These are phyloP conservation scores for Gossypium davidsonii DNA, from an alignment of 441 rosid species.

Conservation along the genomic window DNA sequence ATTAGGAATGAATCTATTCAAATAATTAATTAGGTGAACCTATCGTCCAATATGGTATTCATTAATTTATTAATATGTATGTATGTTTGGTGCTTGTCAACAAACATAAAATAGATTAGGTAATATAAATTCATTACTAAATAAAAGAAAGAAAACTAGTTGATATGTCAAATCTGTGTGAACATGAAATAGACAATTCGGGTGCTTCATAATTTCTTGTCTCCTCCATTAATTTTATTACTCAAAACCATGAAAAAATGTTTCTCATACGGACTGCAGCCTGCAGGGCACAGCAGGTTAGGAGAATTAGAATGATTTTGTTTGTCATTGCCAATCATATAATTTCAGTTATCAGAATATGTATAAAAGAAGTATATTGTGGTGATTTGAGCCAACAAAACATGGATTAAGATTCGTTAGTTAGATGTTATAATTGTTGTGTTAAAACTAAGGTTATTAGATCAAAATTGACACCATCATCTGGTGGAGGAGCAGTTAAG, in stretches of 20 bases:
- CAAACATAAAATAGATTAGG: background rate
- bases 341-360: background rate
- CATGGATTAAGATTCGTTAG: background rate
- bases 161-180: constrained; percentile 1
- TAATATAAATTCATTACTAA: background rate
- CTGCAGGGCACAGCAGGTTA: background rate
- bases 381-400: background rate
- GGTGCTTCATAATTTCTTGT: background rate
- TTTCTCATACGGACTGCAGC: background rate
- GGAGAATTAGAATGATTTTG: background rate
- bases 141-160: background rate
- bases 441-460: background rate
- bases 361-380: background rate
- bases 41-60: background rate
- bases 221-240: background rate
- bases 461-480: background rate
- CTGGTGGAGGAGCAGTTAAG: no score
- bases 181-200: constrained; percentile 6
- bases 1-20: background rate
- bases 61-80: background rate
- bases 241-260: background rate
- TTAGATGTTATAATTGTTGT: background rate
- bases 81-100: background rate
- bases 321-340: background rate
- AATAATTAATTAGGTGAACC: background rate